Evolutionary conservation across 2,329 filamentous ascomycete species (phyloP), one percentile per base, ranked within the genome.

Genomic region (Sordariomycetes sp.): DNA sequence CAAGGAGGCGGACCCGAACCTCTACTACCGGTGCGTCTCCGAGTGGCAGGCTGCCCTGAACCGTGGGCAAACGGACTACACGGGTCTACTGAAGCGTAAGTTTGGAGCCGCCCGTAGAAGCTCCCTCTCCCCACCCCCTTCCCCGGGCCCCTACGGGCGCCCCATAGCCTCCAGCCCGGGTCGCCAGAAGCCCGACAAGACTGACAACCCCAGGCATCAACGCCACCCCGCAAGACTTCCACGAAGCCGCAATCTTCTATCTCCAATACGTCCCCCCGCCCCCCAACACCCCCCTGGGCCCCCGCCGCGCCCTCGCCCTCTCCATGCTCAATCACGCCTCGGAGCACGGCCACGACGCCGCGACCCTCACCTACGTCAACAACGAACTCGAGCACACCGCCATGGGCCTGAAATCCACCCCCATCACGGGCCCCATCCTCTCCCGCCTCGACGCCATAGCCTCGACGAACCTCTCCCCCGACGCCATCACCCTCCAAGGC

Each of bases 401-500:
- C n/a, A 12, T 6, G 17, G 20, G 12, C 6, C n/a, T 22, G 5
- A 45, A 22, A 53, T 35, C 32, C 10, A 13, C 12, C 55, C 56
- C 42, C n/a, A 53, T 3, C 52, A 35, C 8, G 12, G 65, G 64
- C 2, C 57, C 68, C 2, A 61, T 63, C 2, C 66, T 70, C 55
- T 54, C 59, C 1, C 66, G 65, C 17, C 71, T 71, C 61, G 63
- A 61, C 60, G 54, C 64, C 28, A 60, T 74, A 10, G 62, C 71
- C 32, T 51, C 61, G 13, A 57, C 60, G 34, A 66, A 63, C 28
- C 64, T 61, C n/a, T 64, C 73, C 42, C 62, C 69, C 3, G 63
- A 73, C 52, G 72, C 69, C 35, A 62, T 73, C 24, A 65, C 67
- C 3, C 62, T 65, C 10, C 65, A 72, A 50, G 72, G 59, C 39